These are phyloP conservation scores for Tricholoma sp. DNA, from an alignment of 768 basidiomycete genomes.

Conservation along the genomic window DNA sequence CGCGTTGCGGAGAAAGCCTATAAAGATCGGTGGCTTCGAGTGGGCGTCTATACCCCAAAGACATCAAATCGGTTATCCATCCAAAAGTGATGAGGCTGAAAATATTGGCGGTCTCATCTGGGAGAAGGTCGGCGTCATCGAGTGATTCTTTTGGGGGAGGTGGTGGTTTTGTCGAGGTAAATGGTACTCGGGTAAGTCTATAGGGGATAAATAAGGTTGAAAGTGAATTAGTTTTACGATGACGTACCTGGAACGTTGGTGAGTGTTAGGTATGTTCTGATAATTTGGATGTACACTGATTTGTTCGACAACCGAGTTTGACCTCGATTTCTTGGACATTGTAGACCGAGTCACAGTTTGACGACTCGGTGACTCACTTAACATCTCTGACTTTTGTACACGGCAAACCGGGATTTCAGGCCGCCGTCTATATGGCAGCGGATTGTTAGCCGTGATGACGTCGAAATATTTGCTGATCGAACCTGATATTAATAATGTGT, in stretches of 20 bases:
- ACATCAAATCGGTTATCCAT: conserved; percentile 72
- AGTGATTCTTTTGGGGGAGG: conserved; percentile 47
- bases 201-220: neutral
- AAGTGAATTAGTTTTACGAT: neutral
- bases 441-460: neutral
- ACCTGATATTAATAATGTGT: no score
- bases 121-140: conserved; percentile 56
- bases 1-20: conserved; percentile 61
- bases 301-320: neutral
- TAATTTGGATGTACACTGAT: neutral
- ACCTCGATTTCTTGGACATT: neutral
- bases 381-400: neutral
- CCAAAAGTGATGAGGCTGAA: conserved; percentile 58
- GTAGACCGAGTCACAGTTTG: neutral
- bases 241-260: neutral
- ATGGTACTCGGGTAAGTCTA: conserved; percentile 32
- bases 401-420: neutral
- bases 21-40: conserved; percentile 79
- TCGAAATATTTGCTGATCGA: no score
- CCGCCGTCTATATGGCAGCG: no score
- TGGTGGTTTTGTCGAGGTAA: conserved; percentile 33
- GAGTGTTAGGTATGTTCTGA: neutral
- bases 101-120: conserved; percentile 61
- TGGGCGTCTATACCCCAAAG: conserved; percentile 74
- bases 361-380: neutral